Conservation (phyloP, 192 early-diverging fungal genomes). For the Anaeromyces robustus region DNA sequence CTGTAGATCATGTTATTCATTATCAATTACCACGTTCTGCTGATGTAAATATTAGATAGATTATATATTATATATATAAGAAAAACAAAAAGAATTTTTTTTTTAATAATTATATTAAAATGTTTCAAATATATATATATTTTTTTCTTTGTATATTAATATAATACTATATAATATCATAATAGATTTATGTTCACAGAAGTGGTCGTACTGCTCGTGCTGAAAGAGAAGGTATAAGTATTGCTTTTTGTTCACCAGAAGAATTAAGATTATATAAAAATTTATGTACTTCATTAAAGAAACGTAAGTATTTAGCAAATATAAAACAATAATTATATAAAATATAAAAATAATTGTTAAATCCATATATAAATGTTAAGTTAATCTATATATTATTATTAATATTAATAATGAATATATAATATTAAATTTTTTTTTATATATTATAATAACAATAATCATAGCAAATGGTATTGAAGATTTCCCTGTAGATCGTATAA, state of each 20-base stretch:
- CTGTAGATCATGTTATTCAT: slow-evolving; percentile 87
- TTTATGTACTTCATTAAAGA: slow-evolving; percentile 63
- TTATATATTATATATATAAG: too few species aligned
- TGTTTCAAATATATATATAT: too few species aligned
- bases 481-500: slow-evolving; percentile 66
- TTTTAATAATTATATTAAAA: too few species aligned
- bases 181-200: slow-evolving; percentile 77
- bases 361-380: too few species aligned
- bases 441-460: too few species aligned
- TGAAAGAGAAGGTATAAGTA: slow-evolving; percentile 57
- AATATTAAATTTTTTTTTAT: too few species aligned
- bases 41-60: slow-evolving; percentile 33
- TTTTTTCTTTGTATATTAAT: too few species aligned
- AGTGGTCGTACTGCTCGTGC: slow-evolving; percentile 88
- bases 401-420: too few species aligned
- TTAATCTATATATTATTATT: too few species aligned
- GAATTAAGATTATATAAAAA: slow-evolving; percentile 68
- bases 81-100: too few species aligned
- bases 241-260: slow-evolving; percentile 71
- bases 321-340: background rate
- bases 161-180: background rate
- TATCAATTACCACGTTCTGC: slow-evolving; percentile 84
- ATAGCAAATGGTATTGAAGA: slow-evolving; percentile 36
- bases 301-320: slow-evolving; percentile 24
- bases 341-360: background rate